Percentiles rank a stretch among this genome's conserved stretches.
Evolutionary conservation across 2,329 filamentous ascomycete species (phyloP).

Genomic region (Periconia sp.): DNA sequence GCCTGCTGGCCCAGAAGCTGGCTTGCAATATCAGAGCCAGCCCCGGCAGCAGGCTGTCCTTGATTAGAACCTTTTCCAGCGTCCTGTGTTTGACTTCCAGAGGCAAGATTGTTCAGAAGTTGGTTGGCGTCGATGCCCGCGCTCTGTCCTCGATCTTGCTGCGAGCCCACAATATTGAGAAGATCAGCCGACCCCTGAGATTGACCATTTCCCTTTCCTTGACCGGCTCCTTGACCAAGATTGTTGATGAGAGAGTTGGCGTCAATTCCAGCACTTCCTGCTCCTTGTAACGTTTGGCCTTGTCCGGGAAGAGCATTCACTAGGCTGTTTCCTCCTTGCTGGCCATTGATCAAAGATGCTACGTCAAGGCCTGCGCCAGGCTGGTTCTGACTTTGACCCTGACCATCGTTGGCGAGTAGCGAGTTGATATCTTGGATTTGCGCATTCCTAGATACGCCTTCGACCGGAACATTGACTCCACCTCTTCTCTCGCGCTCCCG

Average conservation of each 20-base stretch:
- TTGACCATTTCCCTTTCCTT: neutral
- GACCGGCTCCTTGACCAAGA: neutral
- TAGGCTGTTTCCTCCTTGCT: constrained; percentile 1
- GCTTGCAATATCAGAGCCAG: constrained; percentile 17
- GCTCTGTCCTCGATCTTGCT: neutral
- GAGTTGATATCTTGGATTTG: constrained; percentile 18
- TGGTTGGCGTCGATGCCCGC: constrained; percentile 12
- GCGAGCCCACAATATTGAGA: neutral
- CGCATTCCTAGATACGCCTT: constrained; percentile 14
- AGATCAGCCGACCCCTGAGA: neutral
- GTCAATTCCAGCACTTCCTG: constrained; percentile 4
- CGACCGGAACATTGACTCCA: constrained; percentile 12
- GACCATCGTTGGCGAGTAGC: constrained; percentile 17
- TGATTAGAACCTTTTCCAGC: constrained; percentile 1
- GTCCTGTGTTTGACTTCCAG: constrained; percentile 2
- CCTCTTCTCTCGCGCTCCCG: constrained; percentile 14
- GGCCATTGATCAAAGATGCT: constrained; percentile 4
- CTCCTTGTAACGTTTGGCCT: neutral
- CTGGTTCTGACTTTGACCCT: constrained; percentile 3
- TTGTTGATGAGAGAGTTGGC: constrained; percentile 6
- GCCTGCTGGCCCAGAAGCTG: constrained; percentile 20
- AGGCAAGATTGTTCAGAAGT: constrained; percentile 15
- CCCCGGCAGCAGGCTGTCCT: neutral
- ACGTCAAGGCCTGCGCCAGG: constrained; percentile 8
- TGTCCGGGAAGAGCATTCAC: neutral